Conservation (phyloP, 2,329 filamentous ascomycete genomes). For the Exophiala spinifera region DNA sequence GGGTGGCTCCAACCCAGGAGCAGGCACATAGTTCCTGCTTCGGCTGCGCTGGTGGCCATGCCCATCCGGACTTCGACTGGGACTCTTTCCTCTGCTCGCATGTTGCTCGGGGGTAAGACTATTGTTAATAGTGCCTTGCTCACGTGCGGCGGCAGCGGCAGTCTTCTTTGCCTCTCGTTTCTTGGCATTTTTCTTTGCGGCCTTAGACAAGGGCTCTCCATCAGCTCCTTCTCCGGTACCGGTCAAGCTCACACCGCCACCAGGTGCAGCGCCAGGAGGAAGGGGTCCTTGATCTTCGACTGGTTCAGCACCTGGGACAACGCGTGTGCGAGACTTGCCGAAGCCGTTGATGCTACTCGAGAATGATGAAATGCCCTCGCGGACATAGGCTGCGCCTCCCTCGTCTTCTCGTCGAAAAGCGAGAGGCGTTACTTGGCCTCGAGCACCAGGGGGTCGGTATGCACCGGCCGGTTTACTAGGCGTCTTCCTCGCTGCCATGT, state of each 20-base stretch:
- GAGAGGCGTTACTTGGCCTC: conserved; percentile 81
- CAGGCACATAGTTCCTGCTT: conserved; percentile 37
- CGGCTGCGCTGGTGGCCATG: conserved; percentile 54
- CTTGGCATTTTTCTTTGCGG: conserved; percentile 95
- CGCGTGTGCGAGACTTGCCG: conserved; percentile 67
- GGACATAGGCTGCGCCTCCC: conserved; percentile 82
- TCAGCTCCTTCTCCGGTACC: conserved; percentile 61
- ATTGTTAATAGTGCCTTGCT: conserved; percentile 25
- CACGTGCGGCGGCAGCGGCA: conserved; percentile 70
- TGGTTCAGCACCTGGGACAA: conserved; percentile 82
- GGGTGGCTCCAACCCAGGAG: conserved; percentile 24
- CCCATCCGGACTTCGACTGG: conserved; percentile 47
- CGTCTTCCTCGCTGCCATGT: conserved; percentile 82
- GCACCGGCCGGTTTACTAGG: conserved; percentile 96
- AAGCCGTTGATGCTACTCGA: conserved; percentile 71
- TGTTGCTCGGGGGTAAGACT: conserved; percentile 22
- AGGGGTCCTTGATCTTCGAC: conserved; percentile 54
- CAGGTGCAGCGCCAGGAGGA: conserved; percentile 66
- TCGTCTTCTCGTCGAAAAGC: conserved; percentile 98
- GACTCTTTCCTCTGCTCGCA: conserved; percentile 27
- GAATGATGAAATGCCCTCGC: conserved; percentile 71
- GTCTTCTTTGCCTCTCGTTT: conserved; percentile 91
- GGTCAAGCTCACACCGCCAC: conserved; percentile 63
- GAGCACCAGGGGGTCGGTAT: conserved; percentile 90
- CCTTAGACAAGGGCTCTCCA: conserved; percentile 71